phyloP scores from a whole-genome alignment of 768 basidiomycete genomes.

The Collybia sp. region DNA sequence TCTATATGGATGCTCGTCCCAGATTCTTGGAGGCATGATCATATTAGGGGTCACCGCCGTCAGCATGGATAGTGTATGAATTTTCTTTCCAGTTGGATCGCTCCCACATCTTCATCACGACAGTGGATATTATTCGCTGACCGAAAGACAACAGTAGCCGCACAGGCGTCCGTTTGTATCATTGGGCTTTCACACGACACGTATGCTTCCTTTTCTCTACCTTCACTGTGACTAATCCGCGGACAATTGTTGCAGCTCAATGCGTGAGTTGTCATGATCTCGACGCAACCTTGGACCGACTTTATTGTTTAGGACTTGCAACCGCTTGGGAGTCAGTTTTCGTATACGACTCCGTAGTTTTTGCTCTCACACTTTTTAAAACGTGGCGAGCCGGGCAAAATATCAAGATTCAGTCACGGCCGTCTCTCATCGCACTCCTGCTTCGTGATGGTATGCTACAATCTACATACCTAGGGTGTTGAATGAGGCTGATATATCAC shows the following conservation, averaged over 20 bases:
- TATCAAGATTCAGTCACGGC: slow-evolving; percentile 12
- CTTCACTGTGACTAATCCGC: too few relatives aligned
- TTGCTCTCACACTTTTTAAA: slow-evolving; percentile 40
- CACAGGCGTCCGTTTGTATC: slow-evolving; percentile 26
- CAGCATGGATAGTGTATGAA: slow-evolving; percentile 29
- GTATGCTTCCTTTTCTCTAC: slow-evolving; percentile 14
- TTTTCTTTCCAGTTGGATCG: slow-evolving; percentile 4
- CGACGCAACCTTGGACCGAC: neutral
- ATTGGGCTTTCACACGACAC: slow-evolving; percentile 22
- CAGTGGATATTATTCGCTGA: slow-evolving; percentile 40
- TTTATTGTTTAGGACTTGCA: slow-evolving; percentile 20
- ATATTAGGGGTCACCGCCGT: slow-evolving; percentile 23
- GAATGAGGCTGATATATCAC: neutral
- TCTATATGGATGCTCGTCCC: slow-evolving; percentile 36
- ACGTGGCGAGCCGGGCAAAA: slow-evolving; percentile 31
- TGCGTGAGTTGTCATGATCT: slow-evolving; percentile 7
- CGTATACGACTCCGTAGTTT: slow-evolving; percentile 41
- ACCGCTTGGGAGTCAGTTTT: slow-evolving; percentile 48
- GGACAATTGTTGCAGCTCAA: slow-evolving; percentile 8
- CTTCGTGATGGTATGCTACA: slow-evolving; percentile 42
- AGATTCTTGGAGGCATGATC: slow-evolving; percentile 30
- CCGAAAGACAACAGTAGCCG: slow-evolving; percentile 23
- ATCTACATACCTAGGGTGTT: neutral
- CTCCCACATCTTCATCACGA: neutral
- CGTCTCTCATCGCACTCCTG: slow-evolving; percentile 32